Evolutionary conservation across 2,329 filamentous ascomycete genomes (phyloP), one percentile per base, ranked within the genome.

Genomic region (Pezicula neosporulosa): DNA sequence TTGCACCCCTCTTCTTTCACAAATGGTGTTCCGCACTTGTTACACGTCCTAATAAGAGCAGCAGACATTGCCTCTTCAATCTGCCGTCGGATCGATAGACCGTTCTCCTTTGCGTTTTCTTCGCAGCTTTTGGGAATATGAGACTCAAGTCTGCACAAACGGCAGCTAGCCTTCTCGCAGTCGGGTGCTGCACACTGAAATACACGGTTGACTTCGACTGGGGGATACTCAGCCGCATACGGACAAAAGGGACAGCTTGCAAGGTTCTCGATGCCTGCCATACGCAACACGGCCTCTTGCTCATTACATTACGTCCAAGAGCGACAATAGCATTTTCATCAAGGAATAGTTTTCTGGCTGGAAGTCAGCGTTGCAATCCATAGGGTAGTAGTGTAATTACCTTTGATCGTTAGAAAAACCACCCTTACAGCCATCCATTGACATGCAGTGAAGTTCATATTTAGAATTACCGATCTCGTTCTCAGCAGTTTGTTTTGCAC

Each of bases 31-130:
- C 62, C 62, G 72, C 81, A 84, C 57, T 77, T 77, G 60, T 89
- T 90, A 74, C 90, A 96, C 27, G 75, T 82, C 18, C 90, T 81
- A 49, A 95, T 87, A 58, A 95, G 62, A 2, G 90, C 90, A 15
- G 80, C 77, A 2, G 87, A 90, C 87, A 92, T 93, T 18, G 89
- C 90, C 66, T 96, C 90, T 66, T 96, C 90, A 28, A 95, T 81
- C 3, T 75, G 68, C 56, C 86, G 87, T 15, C 87, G 81, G 16
- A 80, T 74, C 4, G 78, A 77, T 7, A 84, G 64, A 1, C 83
- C 82, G 37, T 76, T 77, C 2, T 89, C 83, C 18, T 68, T 73
- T 38, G 77, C 78, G 36, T 76, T 78, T 63, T 94, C 86, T 33
- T 83, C 78, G 60, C 90, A 96, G 1, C 77, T 84, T 55, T 81